These are phyloP conservation scores for Flammula alnicola DNA, from an alignment of 1,284 basidiomycete genomes.

Conservation along the genomic window DNA sequence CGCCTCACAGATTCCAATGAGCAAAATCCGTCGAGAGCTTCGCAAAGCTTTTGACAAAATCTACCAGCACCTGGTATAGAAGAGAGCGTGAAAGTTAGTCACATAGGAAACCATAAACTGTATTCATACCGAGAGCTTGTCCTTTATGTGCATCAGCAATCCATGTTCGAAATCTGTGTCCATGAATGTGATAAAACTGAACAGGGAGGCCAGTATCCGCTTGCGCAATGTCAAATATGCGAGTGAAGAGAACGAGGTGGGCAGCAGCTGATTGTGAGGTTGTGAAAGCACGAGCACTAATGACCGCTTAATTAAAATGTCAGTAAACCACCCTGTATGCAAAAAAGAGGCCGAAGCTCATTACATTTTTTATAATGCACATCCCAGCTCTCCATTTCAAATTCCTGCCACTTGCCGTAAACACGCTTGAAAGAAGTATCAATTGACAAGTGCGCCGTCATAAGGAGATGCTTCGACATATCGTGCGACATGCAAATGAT, in stretches of 20 bases:
- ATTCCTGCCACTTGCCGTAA: slow-evolving; percentile 29
- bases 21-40: not conserved
- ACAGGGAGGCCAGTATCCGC: slow-evolving; percentile 23
- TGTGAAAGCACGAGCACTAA: slow-evolving; percentile 27
- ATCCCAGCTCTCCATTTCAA: slow-evolving; percentile 33
- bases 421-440: slow-evolving; percentile 31
- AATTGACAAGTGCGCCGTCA: slow-evolving; percentile 21
- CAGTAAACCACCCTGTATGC: too few relatives aligned
- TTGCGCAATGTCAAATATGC: slow-evolving; percentile 26
- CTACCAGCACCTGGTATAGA: too few relatives aligned
- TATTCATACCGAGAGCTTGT: slow-evolving; percentile 1
- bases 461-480: slow-evolving; percentile 24
- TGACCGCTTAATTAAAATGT: slow-evolving; percentile 16
- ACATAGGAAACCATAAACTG: too few relatives aligned
- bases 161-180: not conserved
- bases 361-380: too few relatives aligned
- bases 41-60: not conserved
- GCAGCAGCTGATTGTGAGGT: slow-evolving; percentile 29
- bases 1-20: not conserved
- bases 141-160: slow-evolving; percentile 7
- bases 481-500: slow-evolving; percentile 11
- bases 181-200: slow-evolving; percentile 3
- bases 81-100: too few relatives aligned
- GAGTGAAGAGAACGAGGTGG: slow-evolving; percentile 26
- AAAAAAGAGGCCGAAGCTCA: too few relatives aligned